These are phyloP conservation scores for Starmerella stellata DNA, from an alignment of 805 yeast genomes.

Conservation along the genomic window DNA sequence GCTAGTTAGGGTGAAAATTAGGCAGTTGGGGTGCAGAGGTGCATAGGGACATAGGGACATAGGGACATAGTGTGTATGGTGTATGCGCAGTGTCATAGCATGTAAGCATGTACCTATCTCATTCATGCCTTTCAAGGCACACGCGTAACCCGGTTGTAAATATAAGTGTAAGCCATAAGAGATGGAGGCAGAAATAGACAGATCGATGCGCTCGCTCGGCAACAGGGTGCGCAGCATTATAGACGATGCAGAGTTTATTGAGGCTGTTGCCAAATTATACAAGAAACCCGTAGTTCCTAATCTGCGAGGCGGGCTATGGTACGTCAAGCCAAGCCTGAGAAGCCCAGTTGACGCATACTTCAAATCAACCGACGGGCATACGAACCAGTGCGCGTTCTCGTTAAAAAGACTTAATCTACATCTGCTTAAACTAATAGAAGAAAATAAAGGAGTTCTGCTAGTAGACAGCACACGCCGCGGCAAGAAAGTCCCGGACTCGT, in stretches of 20 bases:
- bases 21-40: too few relatives aligned
- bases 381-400: constrained; percentile 62
- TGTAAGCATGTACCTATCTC: too few relatives aligned
- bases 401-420: constrained; percentile 59
- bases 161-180: too few relatives aligned
- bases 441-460: constrained; percentile 31
- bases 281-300: constrained; percentile 34
- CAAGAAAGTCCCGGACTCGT: constrained; percentile 67
- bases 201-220: not conserved
- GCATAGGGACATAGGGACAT: too few relatives aligned
- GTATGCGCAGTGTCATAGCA: too few relatives aligned
- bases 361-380: constrained; percentile 86
- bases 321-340: constrained; percentile 32
- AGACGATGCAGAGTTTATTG: constrained; percentile 39
- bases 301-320: constrained; percentile 81
- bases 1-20: too few relatives aligned
- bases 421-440: constrained; percentile 32
- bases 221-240: constrained; percentile 53
- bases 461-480: constrained; percentile 81
- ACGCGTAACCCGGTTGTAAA: too few relatives aligned
- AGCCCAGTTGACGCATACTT: constrained; percentile 41
- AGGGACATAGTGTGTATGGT: too few relatives aligned
- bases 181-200: not conserved
- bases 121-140: too few relatives aligned
- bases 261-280: constrained; percentile 25